Evolutionary conservation across 2,329 filamentous ascomycete genomes (phyloP), one percentile per base, ranked within the genome.

Genomic region (Periglandula ipomoeae): DNA sequence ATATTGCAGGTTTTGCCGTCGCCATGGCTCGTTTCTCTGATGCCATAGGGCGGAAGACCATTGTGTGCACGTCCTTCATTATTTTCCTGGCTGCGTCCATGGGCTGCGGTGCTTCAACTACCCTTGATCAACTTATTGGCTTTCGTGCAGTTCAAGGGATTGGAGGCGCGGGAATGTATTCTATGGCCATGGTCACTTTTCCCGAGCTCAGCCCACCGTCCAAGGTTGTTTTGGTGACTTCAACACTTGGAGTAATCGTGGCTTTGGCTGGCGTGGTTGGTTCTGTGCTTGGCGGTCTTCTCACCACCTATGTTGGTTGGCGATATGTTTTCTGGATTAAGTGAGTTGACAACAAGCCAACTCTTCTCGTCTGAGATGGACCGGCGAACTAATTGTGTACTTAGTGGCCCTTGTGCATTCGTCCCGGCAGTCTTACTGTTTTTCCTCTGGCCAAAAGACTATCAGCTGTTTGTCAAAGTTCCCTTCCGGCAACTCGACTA

Each of bases 301-400:
- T 79, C 27, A 76, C 74, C 1, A 59, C 73, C 13, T 76, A 74
- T 48, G 57, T 65, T 1, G 69, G 61, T 10, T 79, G 76, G 76
- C 62, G 72, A 51, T 78, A 74, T 70, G 66, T 79, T 3, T 81
- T 81, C 59, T 79, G 74, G 73, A 75, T 81, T 56, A 81, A 81
- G 74, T 77, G 55, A 44, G 70, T n/a, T n/a, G n/a, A n/a, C n/a
- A n/a, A n/a, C n/a, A n/a, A n/a, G n/a, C n/a, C n/a, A n/a, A n/a
- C n/a, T n/a, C n/a, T n/a, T n/a, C n/a, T n/a, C n/a, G n/a, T n/a
- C n/a, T n/a, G n/a, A n/a, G n/a, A n/a, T n/a, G n/a, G n/a, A n/a
- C n/a, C n/a, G n/a, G 17, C 15, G 26, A 42, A 26, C 23, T 22
- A 19, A 19, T 17, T 5, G 4, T 26, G 17, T 34, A 4, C 5